phyloP scores from a whole-genome alignment of 2,329 filamentous ascomycete genomes.

The Xylaria digitata region DNA sequence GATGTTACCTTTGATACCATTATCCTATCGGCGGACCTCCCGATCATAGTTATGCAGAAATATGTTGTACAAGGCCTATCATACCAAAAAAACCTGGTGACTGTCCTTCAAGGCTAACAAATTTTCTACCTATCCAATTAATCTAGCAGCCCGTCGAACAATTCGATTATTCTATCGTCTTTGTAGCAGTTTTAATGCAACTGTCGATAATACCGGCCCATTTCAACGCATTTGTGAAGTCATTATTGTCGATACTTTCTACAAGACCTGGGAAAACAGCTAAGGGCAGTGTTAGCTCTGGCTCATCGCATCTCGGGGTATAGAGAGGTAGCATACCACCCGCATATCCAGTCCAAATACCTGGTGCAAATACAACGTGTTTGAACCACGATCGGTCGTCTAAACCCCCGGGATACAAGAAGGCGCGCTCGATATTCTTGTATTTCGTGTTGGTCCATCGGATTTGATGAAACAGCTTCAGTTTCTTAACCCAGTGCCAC shows the following conservation, averaged over 20 bases:
- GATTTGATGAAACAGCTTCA: conserved; percentile 72
- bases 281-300: conserved; percentile 41
- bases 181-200: conserved; percentile 60
- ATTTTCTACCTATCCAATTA: background rate
- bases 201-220: conserved; percentile 70
- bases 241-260: conserved; percentile 70
- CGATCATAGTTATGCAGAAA: background rate
- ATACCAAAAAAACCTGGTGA: background rate
- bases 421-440: conserved; percentile 84
- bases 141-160: background rate
- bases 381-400: conserved; percentile 91
- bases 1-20: background rate
- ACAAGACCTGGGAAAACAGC: conserved; percentile 72
- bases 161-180: conserved; percentile 48
- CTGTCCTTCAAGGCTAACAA: background rate
- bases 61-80: background rate
- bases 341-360: conserved; percentile 90
- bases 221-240: conserved; percentile 67
- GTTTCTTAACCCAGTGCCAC: conserved; percentile 79
- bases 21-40: background rate
- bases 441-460: conserved; percentile 80
- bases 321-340: conserved; percentile 64
- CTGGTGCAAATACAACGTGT: conserved; percentile 92
- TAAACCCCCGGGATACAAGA: conserved; percentile 79
- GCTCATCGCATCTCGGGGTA: background rate